Evolutionary conservation across 2,329 filamentous ascomycete genomes (phyloP), one percentile per base, ranked within the genome.

Genomic region (Talaromyces sp.): DNA sequence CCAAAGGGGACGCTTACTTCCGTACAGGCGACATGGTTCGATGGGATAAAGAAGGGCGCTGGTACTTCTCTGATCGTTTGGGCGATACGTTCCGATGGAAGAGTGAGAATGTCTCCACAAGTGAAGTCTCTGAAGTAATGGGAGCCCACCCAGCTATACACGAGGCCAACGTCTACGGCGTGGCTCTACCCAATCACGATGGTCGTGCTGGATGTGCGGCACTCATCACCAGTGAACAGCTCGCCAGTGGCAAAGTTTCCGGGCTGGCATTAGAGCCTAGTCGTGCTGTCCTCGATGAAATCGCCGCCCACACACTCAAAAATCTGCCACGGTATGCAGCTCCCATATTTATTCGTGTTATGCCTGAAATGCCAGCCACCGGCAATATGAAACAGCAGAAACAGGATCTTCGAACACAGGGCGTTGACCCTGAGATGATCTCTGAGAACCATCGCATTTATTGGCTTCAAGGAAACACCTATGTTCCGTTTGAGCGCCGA

Each of bases 331-430:
- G 80, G 44, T 95, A 89, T 65, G 90, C 91, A 0, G 81, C 86
- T 4, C 91, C 91, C 0, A 63, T 94, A 1, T 96, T 96, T 73
- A 69, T 96, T 43, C 80, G 91, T 11, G 72, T 91, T 5, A 81
- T 86, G 7, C 77, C 75, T 22, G 80, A 82, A 22, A 80, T 84
- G 60, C 84, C 88, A 64, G 80, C 84, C 1, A 96, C 91, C 4
- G 90, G 91, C 0, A 96, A 91, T 43, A 89, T 91, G 65, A 96
- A 96, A 79, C 89, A 95, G 75, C 88, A 92, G 74, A 96, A 96
- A 73, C 84, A 88, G 57, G 73, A 77, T 0, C 70, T 96, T 58
- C 79, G 90, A n/a, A 77, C 80, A 2, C 82, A 92, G 57, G 91
- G 91, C 0, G 89, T 93, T 0, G 83, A 90, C 63, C 88, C 87